Evolutionary conservation across 345 rosid genomes (phyloP), one percentile per base, ranked within the genome.

Genomic region (Euphorbia peplus): DNA sequence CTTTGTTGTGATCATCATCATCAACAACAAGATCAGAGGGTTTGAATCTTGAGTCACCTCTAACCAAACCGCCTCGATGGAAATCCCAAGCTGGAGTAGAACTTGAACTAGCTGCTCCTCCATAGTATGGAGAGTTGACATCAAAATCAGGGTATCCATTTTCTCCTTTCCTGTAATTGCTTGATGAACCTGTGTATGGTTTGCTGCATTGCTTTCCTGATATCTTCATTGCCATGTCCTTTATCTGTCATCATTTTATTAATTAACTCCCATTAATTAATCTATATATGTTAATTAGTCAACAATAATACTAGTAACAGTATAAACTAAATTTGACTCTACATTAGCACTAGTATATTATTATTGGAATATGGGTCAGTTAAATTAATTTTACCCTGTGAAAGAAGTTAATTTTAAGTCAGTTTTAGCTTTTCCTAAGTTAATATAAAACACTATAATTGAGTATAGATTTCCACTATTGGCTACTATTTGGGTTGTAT

Each of bases 41-140:
- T n/a, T 78, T 72, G 63, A 82, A 86, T 67, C 88, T 83, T 67
- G 97, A 70, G 46, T 84, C 88, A 15, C 80, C 52, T 51, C 86
- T 8, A 39, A 8, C 42, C 9, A 2, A 2, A 5, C 42, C 42
- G 6, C 42, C 70, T 26, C 79, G 82, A 66, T 79, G 82, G 63
- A 93, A 91, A 77, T 93, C 98, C 98, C 98, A 93, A 50, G 96
- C 97, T 18, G 98, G 97, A 2, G 98, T 93, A 14, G 97, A 91
- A 70, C 87, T 84, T 0, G 96, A 79, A 76, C 96, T 93, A 0
- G 3, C 50, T 63, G 87, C 95, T 4, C 84, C 95, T 72, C 98
- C 82, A 29, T 76, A 73, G 74, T 83, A 93, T 21, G 95, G 95
- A 22, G 93, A 91, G 74, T 86, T 86, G 6, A 83, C 72, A 68